These are phyloP conservation scores for Pseudonitzschia pungens DNA, from an alignment of 108 stramenopile genomes.

Conservation along the genomic window DNA sequence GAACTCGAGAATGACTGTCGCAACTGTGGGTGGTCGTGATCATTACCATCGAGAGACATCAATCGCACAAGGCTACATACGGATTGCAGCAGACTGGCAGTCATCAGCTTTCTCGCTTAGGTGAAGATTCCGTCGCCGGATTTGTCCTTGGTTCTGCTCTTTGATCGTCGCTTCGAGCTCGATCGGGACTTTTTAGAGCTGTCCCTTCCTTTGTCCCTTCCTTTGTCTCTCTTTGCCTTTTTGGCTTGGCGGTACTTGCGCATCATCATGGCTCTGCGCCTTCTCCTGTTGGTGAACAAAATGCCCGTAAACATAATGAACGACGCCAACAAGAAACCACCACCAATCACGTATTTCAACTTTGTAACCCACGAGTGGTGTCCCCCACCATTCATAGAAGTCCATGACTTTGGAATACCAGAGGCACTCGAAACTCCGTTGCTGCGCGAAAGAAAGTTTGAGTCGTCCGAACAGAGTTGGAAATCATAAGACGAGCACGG, in stretches of 20 bases:
- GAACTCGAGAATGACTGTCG: neutral
- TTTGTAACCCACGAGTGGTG: conserved; percentile 69
- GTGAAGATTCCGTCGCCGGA: conserved; percentile 56
- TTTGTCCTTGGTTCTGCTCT: conserved; percentile 34
- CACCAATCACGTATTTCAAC: conserved; percentile 83
- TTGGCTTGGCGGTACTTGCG: conserved; percentile 74
- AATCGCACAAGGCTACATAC: neutral
- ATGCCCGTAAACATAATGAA: conserved; percentile 90
- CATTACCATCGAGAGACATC: neutral
- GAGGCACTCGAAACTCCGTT: conserved; percentile 14
- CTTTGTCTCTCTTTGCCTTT: conserved; percentile 43
- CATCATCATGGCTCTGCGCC: conserved; percentile 87
- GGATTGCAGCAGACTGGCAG: too few species aligned
- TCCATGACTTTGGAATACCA: conserved; percentile 17
- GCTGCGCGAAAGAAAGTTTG: conserved; percentile 24
- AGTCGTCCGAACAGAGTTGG: conserved; percentile 46
- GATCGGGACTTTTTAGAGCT: conserved; percentile 36
- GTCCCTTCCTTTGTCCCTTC: conserved; percentile 45
- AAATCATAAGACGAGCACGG: conserved; percentile 62
- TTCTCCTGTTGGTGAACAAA: conserved; percentile 80
- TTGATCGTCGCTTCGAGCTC: conserved; percentile 43
- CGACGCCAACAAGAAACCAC: conserved; percentile 67
- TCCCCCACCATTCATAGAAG: conserved; percentile 31
- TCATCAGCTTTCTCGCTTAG: conserved; percentile 20
- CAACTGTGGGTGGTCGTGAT: neutral